Base-by-base conservation (phyloP, 2,329 filamentous ascomycete species). In the Ambrosiella cleistominuta region DNA sequence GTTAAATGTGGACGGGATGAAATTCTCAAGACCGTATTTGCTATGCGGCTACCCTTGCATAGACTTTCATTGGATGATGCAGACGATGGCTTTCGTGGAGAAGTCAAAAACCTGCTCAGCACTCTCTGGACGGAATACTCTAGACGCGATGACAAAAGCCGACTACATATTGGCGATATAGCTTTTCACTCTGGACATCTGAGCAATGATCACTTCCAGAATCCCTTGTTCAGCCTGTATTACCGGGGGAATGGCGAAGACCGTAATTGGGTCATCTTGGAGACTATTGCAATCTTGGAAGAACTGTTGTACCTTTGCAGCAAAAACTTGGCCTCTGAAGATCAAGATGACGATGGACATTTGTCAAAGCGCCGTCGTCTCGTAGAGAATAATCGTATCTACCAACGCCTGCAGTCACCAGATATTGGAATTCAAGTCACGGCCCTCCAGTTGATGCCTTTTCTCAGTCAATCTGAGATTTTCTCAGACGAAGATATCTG, bases 81-180 rank as follows among this genome's bases (percentile, higher is more conserved):
- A 13, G 69, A 71, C 63, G 68, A 65, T 59, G 66, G 64, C 57
- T 68, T 75, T 58, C 67, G 69, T 36, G 72, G 65, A 50, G 68
- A 76, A 63, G 57, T 95, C 5, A 79, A 84, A 62, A 77, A 78
- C n/a, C 69, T 96, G 1, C 67, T 82, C 39, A 83, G 89, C 50
- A 74, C 77, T 3, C 70, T 98, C n/a, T 85, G 83, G 72, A 71
- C 72, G 7, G 91, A 96, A 65, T 97, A 97, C 68, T 75, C 80
- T 3, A 82, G 75, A 62, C 78, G 88, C 61, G 75, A 81, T 40
- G 81, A 86, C 53, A 80, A 81, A 60, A 82, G 86, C 53, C 79
- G 83, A 42, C 74, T 97, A 9, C 85, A 88, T 62, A 70, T 94
- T n/a, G 81, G 87, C 61, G 86, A 96, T 64, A 67, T 96, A 35